Evolutionary conservation across 2,329 filamentous ascomycete genomes (phyloP).

Genomic region (Fusarium burgessii): DNA sequence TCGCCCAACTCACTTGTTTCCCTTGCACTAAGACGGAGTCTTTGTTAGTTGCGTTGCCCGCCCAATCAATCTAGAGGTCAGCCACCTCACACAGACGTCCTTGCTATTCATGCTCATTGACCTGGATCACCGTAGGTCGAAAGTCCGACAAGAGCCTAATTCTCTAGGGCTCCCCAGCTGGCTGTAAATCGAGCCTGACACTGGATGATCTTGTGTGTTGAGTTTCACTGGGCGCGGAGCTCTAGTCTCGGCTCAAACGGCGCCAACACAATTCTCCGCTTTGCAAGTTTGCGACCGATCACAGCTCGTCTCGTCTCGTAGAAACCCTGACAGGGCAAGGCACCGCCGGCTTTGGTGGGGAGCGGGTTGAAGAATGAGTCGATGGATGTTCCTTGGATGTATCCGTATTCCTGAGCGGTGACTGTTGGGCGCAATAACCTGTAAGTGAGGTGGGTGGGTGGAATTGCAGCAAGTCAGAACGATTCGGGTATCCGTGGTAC

Average conservation of each 20-base stretch:
- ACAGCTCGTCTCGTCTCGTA: slow-evolving; percentile 14
- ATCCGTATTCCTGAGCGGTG: slow-evolving; percentile 38
- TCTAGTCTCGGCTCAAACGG: slow-evolving; percentile 23
- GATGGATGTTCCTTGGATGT: slow-evolving; percentile 21
- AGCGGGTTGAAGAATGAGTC: slow-evolving; percentile 23
- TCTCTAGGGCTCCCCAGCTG: slow-evolving; percentile 24
- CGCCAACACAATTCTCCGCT: slow-evolving; percentile 37
- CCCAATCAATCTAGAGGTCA: slow-evolving; percentile 45
- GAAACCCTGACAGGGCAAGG: slow-evolving; percentile 24
- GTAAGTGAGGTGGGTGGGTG: slow-evolving; percentile 16
- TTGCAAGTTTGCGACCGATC: slow-evolving; percentile 32
- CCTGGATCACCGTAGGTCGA: slow-evolving; percentile 21
- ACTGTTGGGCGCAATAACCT: slow-evolving; percentile 16
- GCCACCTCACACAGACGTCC: slow-evolving; percentile 40
- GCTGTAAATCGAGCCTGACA: slow-evolving; percentile 34
- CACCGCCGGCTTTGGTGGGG: slow-evolving; percentile 29
- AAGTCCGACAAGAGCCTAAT: slow-evolving; percentile 37
- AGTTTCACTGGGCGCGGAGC: slow-evolving; percentile 26
- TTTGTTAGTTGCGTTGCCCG: slow-evolving; percentile 44
- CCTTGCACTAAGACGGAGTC: slow-evolving; percentile 42
- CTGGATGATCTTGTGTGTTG: slow-evolving; percentile 25
- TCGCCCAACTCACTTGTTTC: slow-evolving; percentile 40
- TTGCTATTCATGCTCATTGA: slow-evolving; percentile 42
- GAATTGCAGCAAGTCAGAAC: slow-evolving; percentile 25
- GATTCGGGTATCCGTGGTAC: slow-evolving; percentile 12